These are phyloP conservation scores for Albugo candida DNA, from an alignment of 352 stramenopile species.

Conservation along the genomic window DNA sequence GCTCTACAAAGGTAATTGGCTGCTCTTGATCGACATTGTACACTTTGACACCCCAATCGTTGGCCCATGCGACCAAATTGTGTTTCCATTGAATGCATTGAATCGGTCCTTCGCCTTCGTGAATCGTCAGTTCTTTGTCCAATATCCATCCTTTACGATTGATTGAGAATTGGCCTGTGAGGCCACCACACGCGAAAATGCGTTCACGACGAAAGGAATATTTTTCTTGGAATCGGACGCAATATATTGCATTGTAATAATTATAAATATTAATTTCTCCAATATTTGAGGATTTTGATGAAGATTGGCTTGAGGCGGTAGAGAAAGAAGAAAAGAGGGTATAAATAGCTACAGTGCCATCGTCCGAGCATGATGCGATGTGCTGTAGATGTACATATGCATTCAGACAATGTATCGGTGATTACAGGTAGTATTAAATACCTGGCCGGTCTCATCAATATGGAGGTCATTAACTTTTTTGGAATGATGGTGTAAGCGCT, in stretches of 20 bases:
- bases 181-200: slow-evolving; percentile 61
- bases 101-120: slow-evolving; percentile 65
- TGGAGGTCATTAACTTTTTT: slow-evolving; percentile 77
- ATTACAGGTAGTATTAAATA: background rate
- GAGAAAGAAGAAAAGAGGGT: slow-evolving; percentile 29
- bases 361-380: slow-evolving; percentile 71
- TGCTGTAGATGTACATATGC: slow-evolving; percentile 18
- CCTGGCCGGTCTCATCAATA: slow-evolving; percentile 64
- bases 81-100: slow-evolving; percentile 67
- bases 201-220: slow-evolving; percentile 68
- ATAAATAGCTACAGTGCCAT: slow-evolving; percentile 67
- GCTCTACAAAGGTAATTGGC: slow-evolving; percentile 68
- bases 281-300: slow-evolving; percentile 29
- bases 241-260: slow-evolving; percentile 71
- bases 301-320: background rate
- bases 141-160: slow-evolving; percentile 80
- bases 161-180: slow-evolving; percentile 59
- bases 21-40: slow-evolving; percentile 57
- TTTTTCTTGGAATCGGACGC: slow-evolving; percentile 49
- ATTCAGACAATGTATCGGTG: background rate
- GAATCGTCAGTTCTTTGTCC: slow-evolving; percentile 67
- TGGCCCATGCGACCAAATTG: slow-evolving; percentile 60
- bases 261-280: slow-evolving; percentile 81
- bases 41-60: slow-evolving; percentile 75
- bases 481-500: slow-evolving; percentile 68